Percentiles rank a stretch among this genome's conserved stretches.
phyloP scores from a whole-genome alignment of 2,329 filamentous ascomycete genomes.

The Clonostachys rosea region DNA sequence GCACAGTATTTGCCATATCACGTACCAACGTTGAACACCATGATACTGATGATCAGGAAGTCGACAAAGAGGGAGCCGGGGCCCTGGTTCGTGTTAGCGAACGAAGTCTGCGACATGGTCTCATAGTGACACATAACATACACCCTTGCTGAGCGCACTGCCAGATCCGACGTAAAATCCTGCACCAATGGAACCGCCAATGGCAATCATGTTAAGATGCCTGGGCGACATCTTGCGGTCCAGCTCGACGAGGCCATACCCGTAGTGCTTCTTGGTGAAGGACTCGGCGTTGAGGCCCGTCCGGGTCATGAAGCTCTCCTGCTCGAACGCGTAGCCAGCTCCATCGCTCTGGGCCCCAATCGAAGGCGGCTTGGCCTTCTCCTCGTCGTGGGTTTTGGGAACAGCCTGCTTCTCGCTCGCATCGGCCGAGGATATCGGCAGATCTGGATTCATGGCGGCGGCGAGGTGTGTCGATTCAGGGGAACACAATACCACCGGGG shows the following conservation, averaged over 20 bases:
- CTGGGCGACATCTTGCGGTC: constrained; percentile 30
- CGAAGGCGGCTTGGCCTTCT: no score
- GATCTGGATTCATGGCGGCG: no score
- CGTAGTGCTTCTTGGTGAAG: constrained; percentile 28
- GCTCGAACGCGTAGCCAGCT: constrained; percentile 8
- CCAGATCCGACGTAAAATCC: constrained; percentile 61
- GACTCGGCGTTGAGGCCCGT: constrained; percentile 30
- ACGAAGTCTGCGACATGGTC: no score
- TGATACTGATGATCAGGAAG: constrained; percentile 52
- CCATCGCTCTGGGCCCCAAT: no score
- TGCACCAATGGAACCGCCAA: constrained; percentile 57
- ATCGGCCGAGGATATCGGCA: no score
- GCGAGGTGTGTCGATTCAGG: no score
- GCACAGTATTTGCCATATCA: no score
- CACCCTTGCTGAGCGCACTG: constrained; percentile 44
- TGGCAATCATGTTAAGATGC: constrained; percentile 60
- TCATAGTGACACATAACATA: no score
- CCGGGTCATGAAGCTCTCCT: constrained; percentile 25
- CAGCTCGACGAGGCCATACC: constrained; percentile 14
- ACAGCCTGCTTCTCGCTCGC: no score
- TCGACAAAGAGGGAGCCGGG: constrained; percentile 39
- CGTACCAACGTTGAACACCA: constrained; percentile 54
- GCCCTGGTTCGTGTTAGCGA: constrained; percentile 13
- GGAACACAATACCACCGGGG: no score
- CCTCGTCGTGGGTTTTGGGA: no score